Percentiles rank a stretch among this genome's conserved stretches.
Conservation (phyloP, 2,329 filamentous ascomycete genomes). For the Phoma sp. region DNA sequence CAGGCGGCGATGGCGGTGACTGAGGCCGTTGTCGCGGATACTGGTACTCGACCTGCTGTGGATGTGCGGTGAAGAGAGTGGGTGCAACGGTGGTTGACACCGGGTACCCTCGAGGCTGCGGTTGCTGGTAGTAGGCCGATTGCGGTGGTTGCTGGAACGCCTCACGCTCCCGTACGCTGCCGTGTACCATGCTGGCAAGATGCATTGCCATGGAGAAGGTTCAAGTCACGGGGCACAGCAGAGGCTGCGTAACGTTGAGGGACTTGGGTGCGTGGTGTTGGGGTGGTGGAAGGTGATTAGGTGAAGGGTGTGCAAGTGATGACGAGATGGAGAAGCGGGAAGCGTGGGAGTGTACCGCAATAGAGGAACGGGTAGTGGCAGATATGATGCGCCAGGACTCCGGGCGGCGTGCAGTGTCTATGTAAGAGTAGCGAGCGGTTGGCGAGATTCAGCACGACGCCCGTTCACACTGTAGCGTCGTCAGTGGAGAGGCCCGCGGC, state of each 20-base stretch:
- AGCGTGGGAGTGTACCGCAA: conserved; percentile 15
- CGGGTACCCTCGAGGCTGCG: conserved; percentile 39
- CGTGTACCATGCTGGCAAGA: conserved; percentile 54
- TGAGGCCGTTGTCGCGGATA: conserved; percentile 56
- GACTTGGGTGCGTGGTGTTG: conserved; percentile 5
- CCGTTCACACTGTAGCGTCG: conserved; percentile 44
- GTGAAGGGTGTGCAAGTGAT: conserved; percentile 22
- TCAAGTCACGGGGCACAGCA: conserved; percentile 42
- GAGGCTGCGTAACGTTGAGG: conserved; percentile 41
- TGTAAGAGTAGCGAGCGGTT: conserved; percentile 43
- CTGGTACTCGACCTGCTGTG: conserved; percentile 37
- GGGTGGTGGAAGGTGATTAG: conserved; percentile 16
- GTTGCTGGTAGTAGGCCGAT: conserved; percentile 47
- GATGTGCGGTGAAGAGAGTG: conserved; percentile 27
- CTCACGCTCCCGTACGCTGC: conserved; percentile 51
- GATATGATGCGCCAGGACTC: conserved; percentile 44
- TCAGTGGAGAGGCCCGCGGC: conserved; percentile 36
- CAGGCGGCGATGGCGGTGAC: conserved; percentile 76
- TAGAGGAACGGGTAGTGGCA: conserved; percentile 37
- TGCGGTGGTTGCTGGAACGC: conserved; percentile 45
- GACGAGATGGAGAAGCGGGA: conserved; percentile 31
- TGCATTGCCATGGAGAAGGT: conserved; percentile 50
- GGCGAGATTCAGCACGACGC: conserved; percentile 47
- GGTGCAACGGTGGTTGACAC: conserved; percentile 24
- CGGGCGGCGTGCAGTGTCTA: conserved; percentile 48